Evolutionary conservation across 208 protist species (phyloP), one percentile per base, ranked within the genome.

Genomic region (Trypanosoma scelopori): DNA sequence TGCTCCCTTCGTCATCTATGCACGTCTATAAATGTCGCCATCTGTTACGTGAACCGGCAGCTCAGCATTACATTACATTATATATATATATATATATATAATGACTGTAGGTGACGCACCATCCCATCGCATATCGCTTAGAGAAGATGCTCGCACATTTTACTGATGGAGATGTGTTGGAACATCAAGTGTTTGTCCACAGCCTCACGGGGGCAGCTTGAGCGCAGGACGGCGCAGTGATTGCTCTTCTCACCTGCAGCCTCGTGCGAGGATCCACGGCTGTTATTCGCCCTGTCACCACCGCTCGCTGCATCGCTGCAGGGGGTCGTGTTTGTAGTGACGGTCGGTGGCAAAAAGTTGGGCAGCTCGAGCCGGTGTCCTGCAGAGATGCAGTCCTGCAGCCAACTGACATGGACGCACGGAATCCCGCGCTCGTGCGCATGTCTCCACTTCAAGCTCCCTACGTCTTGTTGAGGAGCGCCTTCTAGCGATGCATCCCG

Each of bases 401-500:
- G 66, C 85, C 85, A 91, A 30, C 66, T 67, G 46, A 84, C 55
- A n/a, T 66, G 69, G 32, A 86, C 77, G 49, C 85, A 86, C 32
- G 65, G 50, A 9, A 91, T 56, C 5, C 53, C 69, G 0, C 53
- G 51, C 41, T 47, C 52, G 6, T 30, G 55, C 20, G 85, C 85
- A 18, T 71, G 69, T 3, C 37, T 20, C 41, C 23, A 65, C 43
- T 65, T 65, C n/a, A 27, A 18, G 28, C 50, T 62, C 12, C 42
- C 3, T 22, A 1, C 35, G 4, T 13, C 22, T 6, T 55, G 25
- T 18, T 27, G 20, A 16, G 18, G 3, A 30, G n/a, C 32, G 32
- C 32, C 32, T 37, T 37, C 32, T 37, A 9, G 5, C 32, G 32
- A 37, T 37, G 32, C 32, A 27, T 65, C 25, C 13, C 32, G 27